Evolutionary conservation across 23 red algal genomes (phyloP).

Genomic region (Gracilaria domingensis): DNA sequence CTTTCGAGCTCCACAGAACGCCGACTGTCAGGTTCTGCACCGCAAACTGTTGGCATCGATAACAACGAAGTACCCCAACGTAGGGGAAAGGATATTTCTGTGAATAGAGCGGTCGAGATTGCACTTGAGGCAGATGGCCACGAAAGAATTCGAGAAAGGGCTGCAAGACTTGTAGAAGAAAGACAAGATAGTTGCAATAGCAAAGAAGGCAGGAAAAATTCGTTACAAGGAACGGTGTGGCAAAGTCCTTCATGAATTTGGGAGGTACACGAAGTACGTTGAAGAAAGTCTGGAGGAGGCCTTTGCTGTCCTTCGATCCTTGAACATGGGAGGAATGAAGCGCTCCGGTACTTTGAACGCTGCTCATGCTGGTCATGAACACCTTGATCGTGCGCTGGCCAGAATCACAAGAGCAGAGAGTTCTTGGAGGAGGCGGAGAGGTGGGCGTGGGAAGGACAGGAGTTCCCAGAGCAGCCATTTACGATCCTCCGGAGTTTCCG

Average conservation of each 20-base stretch:
- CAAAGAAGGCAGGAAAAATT: background rate
- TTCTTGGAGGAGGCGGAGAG: conserved; percentile 13
- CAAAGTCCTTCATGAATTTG: background rate
- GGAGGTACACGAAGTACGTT: background rate
- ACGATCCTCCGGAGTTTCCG: background rate
- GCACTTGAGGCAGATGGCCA: background rate
- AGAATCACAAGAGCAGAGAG: background rate
- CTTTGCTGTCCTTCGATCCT: background rate
- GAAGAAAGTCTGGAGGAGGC: background rate
- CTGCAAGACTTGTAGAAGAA: conserved; percentile 18
- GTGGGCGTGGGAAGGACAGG: conserved; percentile 14
- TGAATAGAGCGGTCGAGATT: background rate
- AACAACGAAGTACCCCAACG: background rate
- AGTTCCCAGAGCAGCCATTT: background rate
- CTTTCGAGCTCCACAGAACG: background rate
- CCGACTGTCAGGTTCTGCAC: background rate
- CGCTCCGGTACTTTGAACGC: background rate
- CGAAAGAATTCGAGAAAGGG: background rate
- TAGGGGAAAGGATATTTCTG: background rate
- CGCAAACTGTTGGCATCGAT: background rate
- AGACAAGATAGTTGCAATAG: background rate
- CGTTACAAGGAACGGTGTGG: background rate
- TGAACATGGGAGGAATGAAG: background rate
- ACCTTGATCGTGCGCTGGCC: background rate
- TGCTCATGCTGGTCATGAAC: background rate